phyloP scores from a whole-genome alignment of 2,329 filamentous ascomycete genomes.

The Acrodontium crateriforme region DNA sequence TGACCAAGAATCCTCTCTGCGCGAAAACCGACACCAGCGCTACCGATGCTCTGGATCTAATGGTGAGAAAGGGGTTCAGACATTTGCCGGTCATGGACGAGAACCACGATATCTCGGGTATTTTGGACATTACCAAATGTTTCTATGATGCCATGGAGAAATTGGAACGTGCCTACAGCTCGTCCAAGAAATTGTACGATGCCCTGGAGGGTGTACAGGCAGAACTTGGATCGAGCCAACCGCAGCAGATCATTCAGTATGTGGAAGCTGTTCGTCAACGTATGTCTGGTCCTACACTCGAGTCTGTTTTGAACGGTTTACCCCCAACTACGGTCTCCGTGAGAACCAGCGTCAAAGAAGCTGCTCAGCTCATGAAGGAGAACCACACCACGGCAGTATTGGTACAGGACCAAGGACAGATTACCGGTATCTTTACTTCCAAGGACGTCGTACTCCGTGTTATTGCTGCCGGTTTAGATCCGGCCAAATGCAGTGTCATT shows the following conservation, averaged over 20 bases:
- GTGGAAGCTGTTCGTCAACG: conserved; percentile 89
- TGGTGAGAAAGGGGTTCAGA: conserved; percentile 96
- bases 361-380: conserved; percentile 92
- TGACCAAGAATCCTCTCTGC: conserved; percentile 98
- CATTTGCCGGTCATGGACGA: conserved; percentile 99
- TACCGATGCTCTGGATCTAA: conserved; percentile 90
- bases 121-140: conserved; percentile 97
- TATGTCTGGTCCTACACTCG: conserved; percentile 95
- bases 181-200: conserved; percentile 95
- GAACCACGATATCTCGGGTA: conserved; percentile 97
- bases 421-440: conserved; percentile 98
- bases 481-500: conserved; percentile 89
- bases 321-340: conserved; percentile 93
- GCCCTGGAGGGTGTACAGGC: conserved; percentile 95
- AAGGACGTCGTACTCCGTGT: conserved; percentile 97
- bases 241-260: conserved; percentile 97
- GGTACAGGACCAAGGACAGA: conserved; percentile 90
- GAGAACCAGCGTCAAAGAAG: conserved; percentile 89
- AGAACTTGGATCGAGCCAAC: conserved; percentile 86
- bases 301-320: conserved; percentile 81
- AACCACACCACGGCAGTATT: conserved; percentile 94
- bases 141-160: conserved; percentile 99
- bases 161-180: conserved; percentile 90
- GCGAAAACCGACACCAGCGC: conserved; percentile 95
- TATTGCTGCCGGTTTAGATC: conserved; percentile 90